A percentile compares a stretch with the other conserved stretches of the same genome.
These are phyloP conservation scores for Zygosaccharomyces gambellarensis DNA, from an alignment of 805 yeast species.

Conservation along the genomic window DNA sequence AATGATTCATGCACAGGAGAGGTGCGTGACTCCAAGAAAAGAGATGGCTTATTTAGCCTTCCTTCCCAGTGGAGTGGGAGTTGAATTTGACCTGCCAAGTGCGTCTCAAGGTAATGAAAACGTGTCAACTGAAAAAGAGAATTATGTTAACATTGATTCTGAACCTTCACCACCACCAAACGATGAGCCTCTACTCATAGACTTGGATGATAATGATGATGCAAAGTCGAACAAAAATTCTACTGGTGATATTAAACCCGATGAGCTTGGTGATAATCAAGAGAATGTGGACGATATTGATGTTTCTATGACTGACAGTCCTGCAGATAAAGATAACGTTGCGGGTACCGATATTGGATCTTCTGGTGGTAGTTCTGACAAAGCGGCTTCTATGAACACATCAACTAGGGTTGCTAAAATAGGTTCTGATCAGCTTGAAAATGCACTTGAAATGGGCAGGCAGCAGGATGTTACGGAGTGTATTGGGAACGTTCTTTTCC, in stretches of 20 bases:
- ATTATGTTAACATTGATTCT: neutral
- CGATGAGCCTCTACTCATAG: constrained; percentile 6
- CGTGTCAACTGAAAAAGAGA: neutral
- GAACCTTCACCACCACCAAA: constrained; percentile 4
- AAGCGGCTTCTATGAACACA: constrained; percentile 13
- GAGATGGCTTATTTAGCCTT: constrained; percentile 88
- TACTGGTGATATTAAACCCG: neutral
- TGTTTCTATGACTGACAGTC: constrained; percentile 8
- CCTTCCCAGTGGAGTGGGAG: constrained; percentile 63
- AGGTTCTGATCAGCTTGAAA: constrained; percentile 59
- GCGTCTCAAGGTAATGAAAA: neutral
- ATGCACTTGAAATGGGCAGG: constrained; percentile 74
- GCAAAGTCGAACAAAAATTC: neutral
- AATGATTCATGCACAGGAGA: constrained; percentile 55
- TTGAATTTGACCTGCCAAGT: constrained; percentile 43
- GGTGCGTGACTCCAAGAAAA: constrained; percentile 74
- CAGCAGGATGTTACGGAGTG: constrained; percentile 99
- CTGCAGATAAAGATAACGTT: neutral
- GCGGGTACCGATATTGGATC: neutral
- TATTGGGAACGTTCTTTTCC: constrained; percentile 87
- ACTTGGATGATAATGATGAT: constrained; percentile 4
- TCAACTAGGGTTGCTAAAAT: constrained; percentile 33
- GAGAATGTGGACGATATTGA: constrained; percentile 1
- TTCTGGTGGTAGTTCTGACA: constrained; percentile 8
- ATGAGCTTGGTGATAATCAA: neutral